phyloP scores from a whole-genome alignment of 257 asterid species.

The Solanum pinnatisectum region DNA sequence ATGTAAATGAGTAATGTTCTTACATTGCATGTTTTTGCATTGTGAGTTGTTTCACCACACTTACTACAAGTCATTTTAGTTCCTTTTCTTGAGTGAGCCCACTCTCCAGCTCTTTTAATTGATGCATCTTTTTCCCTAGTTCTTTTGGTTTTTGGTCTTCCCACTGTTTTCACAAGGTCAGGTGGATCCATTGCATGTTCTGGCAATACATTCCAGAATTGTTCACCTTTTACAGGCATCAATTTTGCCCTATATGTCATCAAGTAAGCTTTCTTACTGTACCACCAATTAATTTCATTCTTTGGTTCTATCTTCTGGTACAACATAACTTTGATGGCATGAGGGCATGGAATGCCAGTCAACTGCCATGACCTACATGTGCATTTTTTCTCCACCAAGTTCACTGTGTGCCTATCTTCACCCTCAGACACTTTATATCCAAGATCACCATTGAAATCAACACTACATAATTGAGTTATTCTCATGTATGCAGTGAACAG shows the following conservation, averaged over 20 bases:
- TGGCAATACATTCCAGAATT: neutral
- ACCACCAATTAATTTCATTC: neutral
- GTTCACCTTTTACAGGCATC: neutral
- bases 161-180: neutral
- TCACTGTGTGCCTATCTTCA: too few species aligned
- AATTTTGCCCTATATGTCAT: neutral
- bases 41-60: neutral
- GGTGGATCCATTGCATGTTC: neutral
- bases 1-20: neutral
- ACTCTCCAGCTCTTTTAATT: neutral
- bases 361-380: neutral
- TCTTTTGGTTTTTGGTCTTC: neutral
- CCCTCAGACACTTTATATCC: neutral
- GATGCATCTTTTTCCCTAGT: neutral
- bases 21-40: neutral
- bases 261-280: neutral
- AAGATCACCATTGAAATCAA: too few species aligned
- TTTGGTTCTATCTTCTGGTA: too few species aligned
- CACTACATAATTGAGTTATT: neutral
- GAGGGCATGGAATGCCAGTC: neutral
- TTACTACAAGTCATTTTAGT: neutral
- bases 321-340: neutral
- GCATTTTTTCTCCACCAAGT: neutral
- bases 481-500: neutral
- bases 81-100: neutral